A percentile compares a stretch with the other conserved stretches of the same genome.
Conservation (phyloP, 2,329 filamentous ascomycete species). For the Penicillium sp. region DNA sequence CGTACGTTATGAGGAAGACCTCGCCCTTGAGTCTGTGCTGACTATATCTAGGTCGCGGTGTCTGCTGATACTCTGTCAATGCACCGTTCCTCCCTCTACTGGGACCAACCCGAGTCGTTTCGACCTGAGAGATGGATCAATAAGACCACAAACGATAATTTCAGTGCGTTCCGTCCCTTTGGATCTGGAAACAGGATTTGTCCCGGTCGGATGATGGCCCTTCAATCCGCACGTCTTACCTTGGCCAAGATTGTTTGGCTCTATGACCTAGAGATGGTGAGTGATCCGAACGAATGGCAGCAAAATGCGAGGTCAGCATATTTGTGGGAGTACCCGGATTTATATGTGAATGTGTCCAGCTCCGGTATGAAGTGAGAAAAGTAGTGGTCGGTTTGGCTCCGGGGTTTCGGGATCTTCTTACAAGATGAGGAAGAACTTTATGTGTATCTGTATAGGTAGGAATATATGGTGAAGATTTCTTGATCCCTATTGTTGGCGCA, state of each 20-base stretch:
- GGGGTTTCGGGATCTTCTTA: no score
- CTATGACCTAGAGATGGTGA: neutral
- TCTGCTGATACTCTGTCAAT: neutral
- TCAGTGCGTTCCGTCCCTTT: neutral
- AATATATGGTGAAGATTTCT: no score
- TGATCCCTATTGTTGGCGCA: no score
- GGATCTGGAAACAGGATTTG: neutral
- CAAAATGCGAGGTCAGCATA: neutral
- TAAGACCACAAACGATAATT: neutral
- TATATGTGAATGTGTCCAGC: neutral
- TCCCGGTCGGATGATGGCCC: neutral
- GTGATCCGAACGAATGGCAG: neutral
- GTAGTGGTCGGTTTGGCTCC: no score
- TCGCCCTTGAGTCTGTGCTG: neutral
- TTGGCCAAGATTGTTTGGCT: neutral
- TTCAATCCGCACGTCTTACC: neutral
- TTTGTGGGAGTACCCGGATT: neutral
- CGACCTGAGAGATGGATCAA: neutral
- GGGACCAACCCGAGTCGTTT: neutral
- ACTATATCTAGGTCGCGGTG: neutral
- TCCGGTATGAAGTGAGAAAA: neutral
- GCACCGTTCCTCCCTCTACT: neutral
- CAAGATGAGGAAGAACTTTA: no score
- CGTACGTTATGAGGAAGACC: neutral
- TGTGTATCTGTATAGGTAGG: no score